phyloP scores from a whole-genome alignment of 179 eudicot species.

The Drosera spatulata region DNA sequence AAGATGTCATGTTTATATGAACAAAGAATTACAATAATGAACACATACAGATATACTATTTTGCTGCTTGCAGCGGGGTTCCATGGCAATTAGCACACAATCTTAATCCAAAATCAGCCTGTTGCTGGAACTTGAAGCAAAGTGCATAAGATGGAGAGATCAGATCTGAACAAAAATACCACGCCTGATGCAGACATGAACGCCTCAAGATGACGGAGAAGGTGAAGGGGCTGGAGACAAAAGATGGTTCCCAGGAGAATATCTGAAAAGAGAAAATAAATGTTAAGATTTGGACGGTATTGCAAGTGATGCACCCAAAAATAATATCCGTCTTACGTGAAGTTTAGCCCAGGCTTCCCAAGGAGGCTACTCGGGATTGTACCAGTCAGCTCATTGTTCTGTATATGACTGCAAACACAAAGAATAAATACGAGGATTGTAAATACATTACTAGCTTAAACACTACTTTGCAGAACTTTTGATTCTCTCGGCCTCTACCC shows the following conservation, averaged over 20 bases:
- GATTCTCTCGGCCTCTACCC: too few species aligned
- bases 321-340: slow-evolving; percentile 36
- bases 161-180: not conserved
- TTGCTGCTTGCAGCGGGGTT: too few species aligned
- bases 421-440: not conserved
- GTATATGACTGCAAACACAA: slow-evolving; percentile 46
- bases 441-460: too few species aligned
- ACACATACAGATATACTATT: too few species aligned
- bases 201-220: not conserved
- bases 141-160: too few species aligned
- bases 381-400: slow-evolving; percentile 65
- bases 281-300: slow-evolving; percentile 1
- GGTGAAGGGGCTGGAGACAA: slow-evolving; percentile 7
- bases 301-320: not conserved
- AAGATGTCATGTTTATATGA: too few species aligned
- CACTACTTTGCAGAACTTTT: too few species aligned
- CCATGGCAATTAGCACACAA: too few species aligned
- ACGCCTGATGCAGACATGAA: not conserved
- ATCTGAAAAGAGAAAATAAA: slow-evolving; percentile 22
- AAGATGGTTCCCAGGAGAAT: slow-evolving; percentile 56
- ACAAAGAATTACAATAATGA: too few species aligned
- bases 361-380: slow-evolving; percentile 50
- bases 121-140: too few species aligned
- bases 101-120: too few species aligned
- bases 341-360: slow-evolving; percentile 50